Evolutionary conservation across 371 early-diverging fungal genomes (phyloP).

Genomic region (Apophysomyces elegans): DNA sequence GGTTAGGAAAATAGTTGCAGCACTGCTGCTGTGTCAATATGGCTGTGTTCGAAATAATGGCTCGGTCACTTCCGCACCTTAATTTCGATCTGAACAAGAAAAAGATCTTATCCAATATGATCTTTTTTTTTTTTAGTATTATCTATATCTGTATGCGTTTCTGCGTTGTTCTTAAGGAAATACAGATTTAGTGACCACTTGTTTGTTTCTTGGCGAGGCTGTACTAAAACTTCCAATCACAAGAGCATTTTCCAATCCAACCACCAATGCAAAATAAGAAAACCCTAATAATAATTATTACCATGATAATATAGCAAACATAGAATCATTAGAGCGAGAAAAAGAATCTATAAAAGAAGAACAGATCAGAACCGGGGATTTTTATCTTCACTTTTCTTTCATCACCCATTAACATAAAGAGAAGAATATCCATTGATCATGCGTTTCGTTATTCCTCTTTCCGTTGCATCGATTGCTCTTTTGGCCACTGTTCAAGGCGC

Average conservation of each 20-base stretch:
- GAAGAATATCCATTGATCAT: neutral
- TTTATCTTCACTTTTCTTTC: neutral
- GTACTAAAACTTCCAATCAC: neutral
- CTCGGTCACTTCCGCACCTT: neutral
- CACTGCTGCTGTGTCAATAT: too few relatives aligned
- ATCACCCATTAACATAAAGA: neutral
- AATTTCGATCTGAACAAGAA: neutral
- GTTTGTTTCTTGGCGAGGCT: constrained; percentile 5
- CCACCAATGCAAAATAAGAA: neutral
- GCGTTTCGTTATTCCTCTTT: neutral
- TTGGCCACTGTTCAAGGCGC: constrained; percentile 3
- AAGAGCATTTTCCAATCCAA: neutral
- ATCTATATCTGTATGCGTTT: too few relatives aligned
- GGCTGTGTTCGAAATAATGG: neutral
- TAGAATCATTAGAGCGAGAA: too few relatives aligned
- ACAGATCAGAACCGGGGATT: too few relatives aligned
- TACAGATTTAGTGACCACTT: neutral
- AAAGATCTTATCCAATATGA: too few relatives aligned
- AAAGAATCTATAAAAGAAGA: too few relatives aligned
- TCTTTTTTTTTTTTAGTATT: too few relatives aligned
- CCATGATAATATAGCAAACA: too few relatives aligned
- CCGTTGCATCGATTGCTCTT: constrained; percentile 6
- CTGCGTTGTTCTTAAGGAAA: neutral
- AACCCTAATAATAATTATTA: neutral
- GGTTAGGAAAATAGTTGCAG: too few relatives aligned